Base-by-base conservation (phyloP, 495 filamentous ascomycete genomes). In the Pseudotulostoma volvatum region DNA sequence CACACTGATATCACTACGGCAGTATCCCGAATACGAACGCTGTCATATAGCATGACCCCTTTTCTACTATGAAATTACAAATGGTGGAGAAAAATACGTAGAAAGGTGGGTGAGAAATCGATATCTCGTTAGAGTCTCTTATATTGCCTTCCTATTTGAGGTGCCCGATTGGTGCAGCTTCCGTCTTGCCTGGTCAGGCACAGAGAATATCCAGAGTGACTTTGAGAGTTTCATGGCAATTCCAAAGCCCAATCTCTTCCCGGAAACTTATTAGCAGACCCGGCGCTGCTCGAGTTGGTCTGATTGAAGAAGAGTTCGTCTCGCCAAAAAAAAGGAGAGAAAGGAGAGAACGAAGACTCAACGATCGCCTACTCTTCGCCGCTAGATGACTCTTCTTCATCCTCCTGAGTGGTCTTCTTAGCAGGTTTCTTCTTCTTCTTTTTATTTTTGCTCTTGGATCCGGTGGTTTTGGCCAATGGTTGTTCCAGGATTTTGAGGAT, bases 391-490 rank as follows among this genome's bases (percentile, higher is more conserved):
- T 67, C 67, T 37, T 63, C 59, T 7, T 64, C 63, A 13, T 71
- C 68, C 15, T 59, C 59, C 28, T 59, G 59, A 28, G 49, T 53
- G 23, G 64, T 63, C 64, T 78, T 77, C 73, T 82, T 82, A 42
- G 77, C 72, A 38, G 74, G 47, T 73, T 81, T 80, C 81, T 88
- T 92, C 73, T 90, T 90, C 64, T 88, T 84, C 67, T 87, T 92
- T 55, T 71, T 76, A 60, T 79, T 81, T 61, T 75, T 76, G 52
- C 68, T 72, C 63, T 81, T 85, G 48, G 73, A 71, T 44, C 77
- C 77, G 30, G 78, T 77, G 38, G 77, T 79, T 50, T 73, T 77
- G 44, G 79, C 68, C 39, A 93, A 58, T 9, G 90, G 86, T 56
- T 79, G 79, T 60, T 84, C 84, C 34, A 97, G 68, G 44, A 97